Base-by-base conservation (phyloP, 2,329 filamentous ascomycete species). In the Aspergillus nomiae region DNA sequence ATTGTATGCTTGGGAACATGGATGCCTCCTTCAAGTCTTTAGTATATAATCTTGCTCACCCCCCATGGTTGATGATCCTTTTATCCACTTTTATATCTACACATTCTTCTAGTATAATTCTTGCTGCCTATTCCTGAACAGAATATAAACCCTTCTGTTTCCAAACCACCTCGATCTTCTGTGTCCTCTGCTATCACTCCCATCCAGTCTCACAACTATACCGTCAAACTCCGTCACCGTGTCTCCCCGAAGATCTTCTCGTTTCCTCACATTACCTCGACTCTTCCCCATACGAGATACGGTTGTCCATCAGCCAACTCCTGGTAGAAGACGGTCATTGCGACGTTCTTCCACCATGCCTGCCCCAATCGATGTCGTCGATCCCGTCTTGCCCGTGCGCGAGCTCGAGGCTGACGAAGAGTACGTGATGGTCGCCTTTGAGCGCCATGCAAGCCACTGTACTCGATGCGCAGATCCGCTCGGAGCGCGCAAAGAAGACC, bases 381-480 rank as follows among this genome's bases (percentile, higher is more conserved):
- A 72, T 43, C 67, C 70, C 50, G 67, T 70, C 59, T 67, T 73
- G 55, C 65, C 67, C 45, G 75, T 78, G 58, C 75, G 77, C 46
- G 70, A 77, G 14, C 73, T 77, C 46, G 63, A 69, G 56, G 75
- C 70, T 50, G 76, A 79, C 53, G 78, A 80, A 67, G 66, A 71
- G 19, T 73, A 74, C 46, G 78, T 79, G 28, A 72, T 79, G 62
- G 63, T 69, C 30, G 68, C 69, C 24, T 80, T 78, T 54, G 76
- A 78, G 59, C 70, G 67, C n/a, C 78, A 80, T 61, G 72, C 73
- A 55, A 60, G 61, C 54, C 76, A 73, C 69, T 80, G 78, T 68
- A 36, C 66, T n/a, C 55, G 61, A n/a, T 80, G 78, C 61, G 67
- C 66, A 9, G 61, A 71, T 16, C 71, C 76, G 12, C 69, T 75